Base-by-base conservation (phyloP, 2,329 filamentous ascomycete genomes). In the Torrubiella hemipterigena region DNA sequence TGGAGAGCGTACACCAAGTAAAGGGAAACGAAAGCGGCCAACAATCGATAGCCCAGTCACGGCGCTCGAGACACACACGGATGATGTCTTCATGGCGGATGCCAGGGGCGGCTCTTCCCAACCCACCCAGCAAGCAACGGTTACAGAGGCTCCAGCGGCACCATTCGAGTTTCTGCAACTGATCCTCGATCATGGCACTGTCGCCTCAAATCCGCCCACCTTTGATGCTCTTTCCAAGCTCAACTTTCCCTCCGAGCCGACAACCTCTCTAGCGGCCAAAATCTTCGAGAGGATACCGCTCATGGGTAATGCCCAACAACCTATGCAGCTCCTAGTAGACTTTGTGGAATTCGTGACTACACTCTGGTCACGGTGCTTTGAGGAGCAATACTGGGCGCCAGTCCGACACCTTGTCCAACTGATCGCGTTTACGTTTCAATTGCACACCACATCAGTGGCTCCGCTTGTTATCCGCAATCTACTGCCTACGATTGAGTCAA, bases 21-120 rank as follows among this genome's bases (percentile, higher is more conserved):
- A 77, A 33, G 65, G 63, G 6, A 89, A 89, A 56, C 62, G 82
- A 40, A 87, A 86, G 48, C 63, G 82, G 4, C 68, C 68, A 2
- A 47, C 58, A 2, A 57, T 75, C 4, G 75, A 82, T 37, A 86
- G 80, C 42, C 81, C 81, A 2, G 61, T 75, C 11, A 67, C 65
- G 46, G 65, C 73, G 2, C 55, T 83, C 9, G 72, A 77, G 31
- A 69, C 54, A 7, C 58, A 61, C 38, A 60, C 55, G 2, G 58
- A 59, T 25, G 59, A 65, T 37, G 48, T 56, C 16, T 40, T 54
- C 11, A 54, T 57, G 49, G 30, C 42, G n/a, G 52, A 55, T 20
- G 48, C 50, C 15, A 41, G 43, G 24, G 37, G 36, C 0, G 33
- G 42, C 4, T 17, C 23, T 9, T 30, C 40, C 4, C 30, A 42